Conservation (phyloP, 1,139 yeast genomes). For the Scheffersomyces illinoinensis region DNA sequence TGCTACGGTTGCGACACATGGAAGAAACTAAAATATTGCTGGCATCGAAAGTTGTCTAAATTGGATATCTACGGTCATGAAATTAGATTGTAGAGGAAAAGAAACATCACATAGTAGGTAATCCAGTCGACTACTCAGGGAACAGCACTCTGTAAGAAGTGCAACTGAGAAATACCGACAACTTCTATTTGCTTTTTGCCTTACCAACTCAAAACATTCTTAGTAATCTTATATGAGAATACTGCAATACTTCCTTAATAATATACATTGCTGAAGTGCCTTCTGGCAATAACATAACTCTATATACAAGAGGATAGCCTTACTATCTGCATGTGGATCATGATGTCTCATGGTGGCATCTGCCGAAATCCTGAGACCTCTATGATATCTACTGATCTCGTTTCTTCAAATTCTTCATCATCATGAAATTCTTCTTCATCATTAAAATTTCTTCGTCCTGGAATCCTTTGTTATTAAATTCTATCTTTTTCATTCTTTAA, state of each 20-base stretch:
- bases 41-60: neutral
- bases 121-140: neutral
- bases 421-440: neutral
- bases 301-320: neutral
- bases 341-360: neutral
- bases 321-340: neutral
- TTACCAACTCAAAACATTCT: no score
- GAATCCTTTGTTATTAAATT: neutral
- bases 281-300: neutral
- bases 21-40: neutral
- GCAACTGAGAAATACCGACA: neutral
- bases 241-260: neutral
- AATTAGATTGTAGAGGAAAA: neutral
- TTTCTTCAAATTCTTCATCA: neutral
- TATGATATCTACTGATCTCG: neutral
- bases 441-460: no score
- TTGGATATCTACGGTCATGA: neutral
- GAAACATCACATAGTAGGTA: neutral
- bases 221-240: neutral
- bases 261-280: neutral
- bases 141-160: neutral
- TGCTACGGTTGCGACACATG: neutral
- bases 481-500: slow-evolving; percentile 14
- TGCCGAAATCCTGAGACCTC: neutral
- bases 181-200: no score